phyloP scores from a whole-genome alignment of 805 yeast genomes.

The Suhomyces sp. region DNA sequence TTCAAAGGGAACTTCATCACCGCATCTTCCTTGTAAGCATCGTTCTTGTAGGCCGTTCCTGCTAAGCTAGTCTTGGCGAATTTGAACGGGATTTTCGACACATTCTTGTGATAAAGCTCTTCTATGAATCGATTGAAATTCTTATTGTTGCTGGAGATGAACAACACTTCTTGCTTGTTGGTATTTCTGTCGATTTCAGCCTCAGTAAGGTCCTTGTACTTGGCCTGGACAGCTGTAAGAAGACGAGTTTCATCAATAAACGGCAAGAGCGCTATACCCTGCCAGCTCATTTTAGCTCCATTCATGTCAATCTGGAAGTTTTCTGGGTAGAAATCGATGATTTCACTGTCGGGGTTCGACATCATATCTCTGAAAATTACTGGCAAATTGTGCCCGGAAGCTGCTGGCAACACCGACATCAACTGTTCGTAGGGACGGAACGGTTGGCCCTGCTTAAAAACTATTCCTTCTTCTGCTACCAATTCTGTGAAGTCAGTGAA shows the following conservation, averaged over 20 bases:
- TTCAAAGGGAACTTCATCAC: conserved; percentile 45
- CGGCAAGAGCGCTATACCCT: conserved; percentile 86
- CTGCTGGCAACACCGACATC: conserved; percentile 94
- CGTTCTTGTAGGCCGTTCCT: conserved; percentile 47
- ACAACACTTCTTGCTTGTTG: conserved; percentile 64
- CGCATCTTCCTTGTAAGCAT: conserved; percentile 33
- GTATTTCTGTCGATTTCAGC: conserved; percentile 70
- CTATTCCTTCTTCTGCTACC: conserved; percentile 43
- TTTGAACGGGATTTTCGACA: conserved; percentile 34
- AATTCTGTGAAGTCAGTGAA: conserved; percentile 54
- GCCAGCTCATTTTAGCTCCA: conserved; percentile 94
- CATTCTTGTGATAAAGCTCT: conserved; percentile 39
- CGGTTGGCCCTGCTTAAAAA: conserved; percentile 69
- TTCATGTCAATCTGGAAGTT: conserved; percentile 91
- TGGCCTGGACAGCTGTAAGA: conserved; percentile 58
- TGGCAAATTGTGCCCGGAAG: conserved; percentile 84
- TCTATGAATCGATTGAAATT: conserved; percentile 39
- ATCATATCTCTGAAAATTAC: conserved; percentile 75
- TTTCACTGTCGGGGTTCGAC: conserved; percentile 76
- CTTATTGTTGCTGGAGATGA: conserved; percentile 63
- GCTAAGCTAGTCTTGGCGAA: conserved; percentile 55
- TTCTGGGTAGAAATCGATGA: conserved; percentile 87
- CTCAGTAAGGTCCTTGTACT: conserved; percentile 61
- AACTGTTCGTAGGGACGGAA: conserved; percentile 89
- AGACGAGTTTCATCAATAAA: conserved; percentile 84